phyloP scores from a whole-genome alignment of 345 rosid species.

The Garcia nutans region DNA sequence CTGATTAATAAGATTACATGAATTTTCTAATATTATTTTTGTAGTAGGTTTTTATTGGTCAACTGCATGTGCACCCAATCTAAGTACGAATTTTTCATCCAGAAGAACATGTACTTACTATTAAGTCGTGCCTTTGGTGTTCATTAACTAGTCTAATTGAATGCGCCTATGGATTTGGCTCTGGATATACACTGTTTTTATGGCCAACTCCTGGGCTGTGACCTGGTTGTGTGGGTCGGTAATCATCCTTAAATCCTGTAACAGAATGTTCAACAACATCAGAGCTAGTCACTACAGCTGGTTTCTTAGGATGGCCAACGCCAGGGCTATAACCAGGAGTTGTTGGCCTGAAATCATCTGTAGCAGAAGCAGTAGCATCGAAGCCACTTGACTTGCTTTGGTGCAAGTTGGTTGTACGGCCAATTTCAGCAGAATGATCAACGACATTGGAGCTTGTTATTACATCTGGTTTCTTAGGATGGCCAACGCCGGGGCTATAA shows the following conservation, averaged over 20 bases:
- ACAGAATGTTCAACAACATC: conserved; percentile 11
- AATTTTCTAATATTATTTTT: no score
- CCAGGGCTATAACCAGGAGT: conserved; percentile 32
- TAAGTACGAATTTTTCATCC: no score
- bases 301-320: conserved; percentile 19
- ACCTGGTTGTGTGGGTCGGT: conserved; percentile 41
- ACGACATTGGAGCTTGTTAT: no score
- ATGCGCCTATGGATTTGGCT: conserved; percentile 32
- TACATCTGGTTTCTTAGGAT: conserved; percentile 2
- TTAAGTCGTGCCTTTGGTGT: no score
- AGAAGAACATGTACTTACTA: no score
- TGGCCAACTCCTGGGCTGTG: conserved; percentile 52
- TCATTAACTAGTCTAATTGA: neutral
- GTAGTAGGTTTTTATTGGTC: no score
- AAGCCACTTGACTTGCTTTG: neutral
- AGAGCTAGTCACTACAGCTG: neutral
- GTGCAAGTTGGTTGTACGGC: neutral
- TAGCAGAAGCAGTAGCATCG: neutral
- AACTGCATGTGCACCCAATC: no score
- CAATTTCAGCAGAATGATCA: no score
- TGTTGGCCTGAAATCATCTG: conserved; percentile 30
- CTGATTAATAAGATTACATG: no score
- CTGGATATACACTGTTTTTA: conserved; percentile 18
- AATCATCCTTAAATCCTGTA: conserved; percentile 26
- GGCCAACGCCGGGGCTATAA: conserved; percentile 43